Percentiles rank a stretch among this genome's conserved stretches.
Evolutionary conservation across 495 filamentous ascomycete species (phyloP).

Genomic region (Talaromyces trachyspermus): DNA sequence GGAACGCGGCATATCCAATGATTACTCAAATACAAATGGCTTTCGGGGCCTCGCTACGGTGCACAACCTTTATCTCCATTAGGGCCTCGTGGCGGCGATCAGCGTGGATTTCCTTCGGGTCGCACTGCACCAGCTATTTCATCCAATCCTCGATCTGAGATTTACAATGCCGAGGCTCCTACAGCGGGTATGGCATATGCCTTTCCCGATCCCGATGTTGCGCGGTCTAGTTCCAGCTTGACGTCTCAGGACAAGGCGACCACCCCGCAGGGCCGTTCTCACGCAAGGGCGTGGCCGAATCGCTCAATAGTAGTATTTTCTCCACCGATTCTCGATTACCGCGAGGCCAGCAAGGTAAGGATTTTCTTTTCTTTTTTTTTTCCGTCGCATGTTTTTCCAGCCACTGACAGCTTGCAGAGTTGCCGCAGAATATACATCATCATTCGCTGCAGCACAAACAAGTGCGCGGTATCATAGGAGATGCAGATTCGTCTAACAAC

Average conservation of each 20-base stretch:
- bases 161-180: constrained; percentile 72
- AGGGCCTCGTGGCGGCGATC: constrained; percentile 41
- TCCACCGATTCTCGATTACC: constrained; percentile 63
- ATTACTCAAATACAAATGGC: constrained; percentile 42
- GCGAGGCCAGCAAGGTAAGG: constrained; percentile 58
- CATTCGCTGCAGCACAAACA: constrained; percentile 72
- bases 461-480: constrained; percentile 56
- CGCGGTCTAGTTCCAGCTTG: constrained; percentile 43
- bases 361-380: constrained; percentile 6
- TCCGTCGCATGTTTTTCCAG: constrained; percentile 26
- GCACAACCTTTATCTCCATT: constrained; percentile 42
- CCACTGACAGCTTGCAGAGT: constrained; percentile 24
- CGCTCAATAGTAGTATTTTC: constrained; percentile 64
- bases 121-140: constrained; percentile 69
- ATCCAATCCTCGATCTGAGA: constrained; percentile 66
- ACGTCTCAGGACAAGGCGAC: constrained; percentile 46
- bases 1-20: constrained; percentile 43
- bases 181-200: constrained; percentile 78
- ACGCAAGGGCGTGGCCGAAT: constrained; percentile 64
- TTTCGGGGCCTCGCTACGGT: constrained; percentile 50
- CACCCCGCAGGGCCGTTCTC: constrained; percentile 36
- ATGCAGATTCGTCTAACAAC: constrained; percentile 45
- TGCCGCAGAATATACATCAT: constrained; percentile 55
- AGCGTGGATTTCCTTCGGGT: constrained; percentile 46
- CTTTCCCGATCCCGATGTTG: constrained; percentile 69